Conservation (phyloP, 2,329 filamentous ascomycete species). For the Aspergillus spinulosporus region DNA sequence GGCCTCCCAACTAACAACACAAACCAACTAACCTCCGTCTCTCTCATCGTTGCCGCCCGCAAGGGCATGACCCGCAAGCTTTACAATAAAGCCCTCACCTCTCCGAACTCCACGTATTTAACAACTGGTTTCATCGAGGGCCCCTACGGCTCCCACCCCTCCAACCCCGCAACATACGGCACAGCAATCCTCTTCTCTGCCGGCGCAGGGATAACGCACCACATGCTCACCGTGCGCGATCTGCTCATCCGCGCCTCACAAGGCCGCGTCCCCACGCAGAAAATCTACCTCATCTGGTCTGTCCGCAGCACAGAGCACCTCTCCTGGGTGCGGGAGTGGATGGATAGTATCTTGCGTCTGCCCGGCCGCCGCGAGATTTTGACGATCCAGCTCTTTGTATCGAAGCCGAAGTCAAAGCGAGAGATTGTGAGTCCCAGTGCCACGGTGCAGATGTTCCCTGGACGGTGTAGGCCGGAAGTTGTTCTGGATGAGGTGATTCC, state of each 20-base stretch:
- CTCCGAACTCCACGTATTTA: slow-evolving; percentile 52
- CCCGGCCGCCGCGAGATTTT: slow-evolving; percentile 61
- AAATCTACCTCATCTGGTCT: slow-evolving; percentile 63
- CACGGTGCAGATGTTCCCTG: slow-evolving; percentile 62
- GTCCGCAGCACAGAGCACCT: slow-evolving; percentile 62
- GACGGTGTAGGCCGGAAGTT: slow-evolving; percentile 56
- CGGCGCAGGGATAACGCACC: slow-evolving; percentile 67
- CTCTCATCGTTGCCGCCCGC: slow-evolving; percentile 60
- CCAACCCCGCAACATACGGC: slow-evolving; percentile 60
- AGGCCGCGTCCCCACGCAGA: slow-evolving; percentile 58
- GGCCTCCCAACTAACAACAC: slow-evolving; percentile 22
- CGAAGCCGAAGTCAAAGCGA: slow-evolving; percentile 56
- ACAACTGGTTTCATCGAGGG: slow-evolving; percentile 62
- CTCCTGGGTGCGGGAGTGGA: slow-evolving; percentile 66
- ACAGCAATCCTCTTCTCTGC: slow-evolving; percentile 66
- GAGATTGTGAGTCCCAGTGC: slow-evolving; percentile 59
- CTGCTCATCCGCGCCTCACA: slow-evolving; percentile 55
- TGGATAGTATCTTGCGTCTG: slow-evolving; percentile 64
- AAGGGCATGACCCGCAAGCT: slow-evolving; percentile 64
- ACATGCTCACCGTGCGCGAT: slow-evolving; percentile 61
- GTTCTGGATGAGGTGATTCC: slow-evolving; percentile 59
- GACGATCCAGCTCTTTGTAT: slow-evolving; percentile 63
- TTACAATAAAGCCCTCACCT: slow-evolving; percentile 56
- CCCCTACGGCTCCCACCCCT: slow-evolving; percentile 62
- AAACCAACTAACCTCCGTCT: slow-evolving; percentile 46